Evolutionary conservation across 148 eudicot genomes (phyloP).

Genomic region (Chenopodium berlandieri): DNA sequence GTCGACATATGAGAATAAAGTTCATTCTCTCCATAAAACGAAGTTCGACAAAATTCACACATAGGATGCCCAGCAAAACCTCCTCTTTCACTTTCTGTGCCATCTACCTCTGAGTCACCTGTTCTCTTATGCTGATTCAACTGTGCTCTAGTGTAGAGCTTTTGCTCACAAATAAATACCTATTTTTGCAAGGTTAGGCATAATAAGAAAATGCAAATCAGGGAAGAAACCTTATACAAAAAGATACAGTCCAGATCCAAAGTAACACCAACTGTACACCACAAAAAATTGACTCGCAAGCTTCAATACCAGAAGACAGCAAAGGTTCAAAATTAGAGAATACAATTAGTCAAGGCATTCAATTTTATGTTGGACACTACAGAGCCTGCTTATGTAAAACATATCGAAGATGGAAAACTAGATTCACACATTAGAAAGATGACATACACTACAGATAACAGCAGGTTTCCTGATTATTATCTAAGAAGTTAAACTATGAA

Average conservation of each 20-base stretch:
- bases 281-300: background rate
- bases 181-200: constrained; percentile 21
- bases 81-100: constrained; percentile 95
- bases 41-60: constrained; percentile 84
- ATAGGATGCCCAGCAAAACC: constrained; percentile 92
- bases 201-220: background rate
- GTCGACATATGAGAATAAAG: constrained; percentile 81
- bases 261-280: background rate
- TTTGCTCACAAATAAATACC: constrained; percentile 97
- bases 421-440: no score
- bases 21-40: constrained; percentile 93
- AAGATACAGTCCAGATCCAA: background rate
- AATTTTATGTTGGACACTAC: no score
- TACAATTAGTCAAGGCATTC: no score
- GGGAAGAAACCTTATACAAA: background rate
- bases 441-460: no score
- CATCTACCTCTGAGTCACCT: constrained; percentile 95
- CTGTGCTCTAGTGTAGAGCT: constrained; percentile 79
- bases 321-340: background rate
- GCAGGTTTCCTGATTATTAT: no score
- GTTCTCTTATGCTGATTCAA: constrained; percentile 76
- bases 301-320: background rate
- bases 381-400: no score
- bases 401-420: no score
- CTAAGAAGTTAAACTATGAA: no score